These are phyloP conservation scores for Hanseniaspora osmophila DNA, from an alignment of 805 yeast genomes.

Conservation along the genomic window DNA sequence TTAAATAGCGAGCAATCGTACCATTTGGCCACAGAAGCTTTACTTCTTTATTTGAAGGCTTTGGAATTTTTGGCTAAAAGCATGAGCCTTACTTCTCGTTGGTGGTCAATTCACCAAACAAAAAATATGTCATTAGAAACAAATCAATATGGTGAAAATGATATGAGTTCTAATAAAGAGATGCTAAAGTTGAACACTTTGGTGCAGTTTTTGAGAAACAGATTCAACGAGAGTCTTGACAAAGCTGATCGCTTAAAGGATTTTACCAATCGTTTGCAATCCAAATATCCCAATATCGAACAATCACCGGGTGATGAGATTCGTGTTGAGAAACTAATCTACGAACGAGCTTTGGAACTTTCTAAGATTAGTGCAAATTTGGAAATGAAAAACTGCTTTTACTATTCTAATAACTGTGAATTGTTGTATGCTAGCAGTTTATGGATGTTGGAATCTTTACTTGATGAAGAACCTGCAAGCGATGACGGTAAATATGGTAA, in stretches of 20 bases:
- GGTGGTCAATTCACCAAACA: constrained; percentile 57
- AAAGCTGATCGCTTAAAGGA: constrained; percentile 49
- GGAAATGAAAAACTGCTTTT: constrained; percentile 52
- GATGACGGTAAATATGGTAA: not conserved
- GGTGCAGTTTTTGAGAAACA: constrained; percentile 85
- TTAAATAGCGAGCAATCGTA: constrained; percentile 28
- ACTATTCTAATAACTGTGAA: constrained; percentile 48
- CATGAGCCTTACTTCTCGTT: constrained; percentile 69
- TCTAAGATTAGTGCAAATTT: constrained; percentile 82
- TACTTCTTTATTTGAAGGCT: constrained; percentile 71
- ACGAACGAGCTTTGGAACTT: constrained; percentile 88
- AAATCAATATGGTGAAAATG: constrained; percentile 2
- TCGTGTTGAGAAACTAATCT: constrained; percentile 72
- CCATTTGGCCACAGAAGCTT: constrained; percentile 70
- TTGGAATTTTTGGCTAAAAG: constrained; percentile 72
- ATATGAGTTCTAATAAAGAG: constrained; percentile 3
- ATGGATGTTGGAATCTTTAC: constrained; percentile 87
- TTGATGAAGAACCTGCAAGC: constrained; percentile 27
- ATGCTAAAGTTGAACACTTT: constrained; percentile 41
- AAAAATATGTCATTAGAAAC: not conserved
- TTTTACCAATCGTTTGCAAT: not conserved
- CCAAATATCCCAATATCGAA: constrained; percentile 7
- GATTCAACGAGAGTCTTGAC: constrained; percentile 77
- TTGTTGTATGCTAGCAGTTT: constrained; percentile 79
- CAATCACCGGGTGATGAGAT: constrained; percentile 4